Conservation (phyloP, 352 stramenopile genomes). For the Pythium rhizo-oryzae region DNA sequence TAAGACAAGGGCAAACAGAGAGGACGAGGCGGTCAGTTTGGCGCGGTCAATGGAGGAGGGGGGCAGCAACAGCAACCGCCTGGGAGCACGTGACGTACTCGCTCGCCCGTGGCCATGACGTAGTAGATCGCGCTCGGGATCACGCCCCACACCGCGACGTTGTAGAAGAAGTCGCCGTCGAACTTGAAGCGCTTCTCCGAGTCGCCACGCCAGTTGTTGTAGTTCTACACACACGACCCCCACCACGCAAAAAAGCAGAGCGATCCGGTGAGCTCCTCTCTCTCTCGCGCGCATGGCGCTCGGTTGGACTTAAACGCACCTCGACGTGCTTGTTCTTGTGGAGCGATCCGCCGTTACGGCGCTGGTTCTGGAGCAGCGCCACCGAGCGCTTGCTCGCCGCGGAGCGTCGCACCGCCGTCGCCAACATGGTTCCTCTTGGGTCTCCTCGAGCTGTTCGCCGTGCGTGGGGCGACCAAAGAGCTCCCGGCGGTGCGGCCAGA, state of each 20-base stretch:
- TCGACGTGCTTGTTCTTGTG: slow-evolving; percentile 88
- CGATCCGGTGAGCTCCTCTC: background rate
- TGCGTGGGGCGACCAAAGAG: slow-evolving; percentile 4
- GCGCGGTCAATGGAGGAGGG: background rate
- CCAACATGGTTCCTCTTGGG: slow-evolving; percentile 42
- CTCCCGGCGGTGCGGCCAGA: too few relatives aligned
- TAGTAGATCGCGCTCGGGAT: slow-evolving; percentile 71
- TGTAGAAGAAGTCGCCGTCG: slow-evolving; percentile 64
- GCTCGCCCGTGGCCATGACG: slow-evolving; percentile 52
- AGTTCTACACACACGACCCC: slow-evolving; percentile 56
- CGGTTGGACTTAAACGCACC: slow-evolving; percentile 23
- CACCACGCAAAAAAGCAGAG: background rate
- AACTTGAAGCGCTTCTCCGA: slow-evolving; percentile 86
- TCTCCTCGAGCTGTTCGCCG: too few relatives aligned
- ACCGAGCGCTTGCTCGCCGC: slow-evolving; percentile 43
- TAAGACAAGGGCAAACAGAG: background rate
- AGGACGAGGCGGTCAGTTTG: background rate
- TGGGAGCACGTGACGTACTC: too few relatives aligned
- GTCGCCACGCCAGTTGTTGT: slow-evolving; percentile 87
- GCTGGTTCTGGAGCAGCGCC: slow-evolving; percentile 60
- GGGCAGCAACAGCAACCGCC: too few relatives aligned
- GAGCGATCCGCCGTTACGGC: slow-evolving; percentile 74
- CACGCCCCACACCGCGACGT: slow-evolving; percentile 52
- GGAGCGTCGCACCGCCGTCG: slow-evolving; percentile 50
- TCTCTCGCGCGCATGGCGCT: background rate